Evolutionary conservation across 331 rosid species (phyloP).

Genomic region (Phaseolus coccineus): DNA sequence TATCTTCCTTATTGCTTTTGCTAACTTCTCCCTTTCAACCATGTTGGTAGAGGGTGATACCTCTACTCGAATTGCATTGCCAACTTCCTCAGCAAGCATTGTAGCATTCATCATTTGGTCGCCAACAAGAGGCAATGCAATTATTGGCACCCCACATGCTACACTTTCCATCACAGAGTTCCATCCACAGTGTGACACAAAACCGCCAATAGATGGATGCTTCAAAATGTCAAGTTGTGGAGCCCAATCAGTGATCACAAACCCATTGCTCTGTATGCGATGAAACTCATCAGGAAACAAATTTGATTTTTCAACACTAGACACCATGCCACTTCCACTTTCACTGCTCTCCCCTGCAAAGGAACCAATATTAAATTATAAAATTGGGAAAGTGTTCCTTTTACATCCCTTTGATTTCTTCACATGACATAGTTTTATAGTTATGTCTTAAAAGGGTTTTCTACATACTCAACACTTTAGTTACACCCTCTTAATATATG

Average conservation of each 20-base stretch:
- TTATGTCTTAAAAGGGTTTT: too few species aligned
- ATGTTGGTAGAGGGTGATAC: background rate
- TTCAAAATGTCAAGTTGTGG: slow-evolving; percentile 19
- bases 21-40: slow-evolving; percentile 7
- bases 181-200: slow-evolving; percentile 38
- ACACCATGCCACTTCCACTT: background rate
- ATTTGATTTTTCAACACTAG: background rate
- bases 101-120: slow-evolving; percentile 33
- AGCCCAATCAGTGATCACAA: slow-evolving; percentile 23
- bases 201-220: slow-evolving; percentile 21
- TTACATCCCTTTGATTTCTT: too few species aligned
- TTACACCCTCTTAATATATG: too few species aligned
- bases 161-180: slow-evolving; percentile 28
- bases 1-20: slow-evolving; percentile 16
- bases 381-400: too few species aligned
- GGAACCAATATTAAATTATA: background rate
- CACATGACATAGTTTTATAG: too few species aligned
- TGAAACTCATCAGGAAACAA: slow-evolving; percentile 4
- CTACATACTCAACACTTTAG: too few species aligned
- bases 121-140: slow-evolving; percentile 15
- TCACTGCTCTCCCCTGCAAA: background rate
- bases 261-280: background rate
- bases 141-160: slow-evolving; percentile 32
- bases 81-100: slow-evolving; percentile 18
- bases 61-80: slow-evolving; percentile 7